Percentiles rank a stretch among this genome's conserved stretches.
Conservation (phyloP, 176 grass and related monocot species). For the Coix lacrymajobi region DNA sequence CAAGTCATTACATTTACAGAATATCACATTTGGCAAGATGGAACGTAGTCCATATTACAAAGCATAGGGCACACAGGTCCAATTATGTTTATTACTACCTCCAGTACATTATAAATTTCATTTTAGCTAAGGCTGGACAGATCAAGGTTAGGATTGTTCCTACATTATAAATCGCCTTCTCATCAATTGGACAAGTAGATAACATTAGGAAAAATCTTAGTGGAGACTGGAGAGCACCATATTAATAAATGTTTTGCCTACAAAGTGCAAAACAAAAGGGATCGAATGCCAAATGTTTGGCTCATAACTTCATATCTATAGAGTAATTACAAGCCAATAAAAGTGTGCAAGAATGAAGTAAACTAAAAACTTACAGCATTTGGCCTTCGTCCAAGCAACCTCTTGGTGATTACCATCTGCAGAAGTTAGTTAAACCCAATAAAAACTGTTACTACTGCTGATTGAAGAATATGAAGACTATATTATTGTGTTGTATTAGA, state of each 20-base stretch:
- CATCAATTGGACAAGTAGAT: no score
- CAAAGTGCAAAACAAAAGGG: constrained; percentile 1
- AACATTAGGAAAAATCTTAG: no score
- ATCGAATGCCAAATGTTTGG: constrained; percentile 15
- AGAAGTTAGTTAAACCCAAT: not conserved
- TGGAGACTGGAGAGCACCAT: no score
- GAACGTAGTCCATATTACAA: not conserved
- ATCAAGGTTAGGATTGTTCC: not conserved
- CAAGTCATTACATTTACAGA: constrained; percentile 1
- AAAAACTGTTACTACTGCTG: not conserved
- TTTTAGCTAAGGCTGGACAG: not conserved
- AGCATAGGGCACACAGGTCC: not conserved
- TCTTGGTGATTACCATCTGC: constrained; percentile 52
- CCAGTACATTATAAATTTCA: not conserved
- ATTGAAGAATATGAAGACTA: constrained; percentile 11
- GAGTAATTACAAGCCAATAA: not conserved
- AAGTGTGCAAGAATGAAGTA: not conserved
- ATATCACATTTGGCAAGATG: constrained; percentile 1
- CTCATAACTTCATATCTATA: not conserved
- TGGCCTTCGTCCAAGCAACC: constrained; percentile 25
- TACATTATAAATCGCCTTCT: not conserved
- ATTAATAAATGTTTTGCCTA: no score
- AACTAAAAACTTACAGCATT: constrained; percentile 45
- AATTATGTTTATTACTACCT: constrained; percentile 1
- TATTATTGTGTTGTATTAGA: not conserved